Evolutionary conservation across 2,329 filamentous ascomycete genomes (phyloP), one percentile per base, ranked within the genome.

Genomic region (Plenodomus tracheiphilus): DNA sequence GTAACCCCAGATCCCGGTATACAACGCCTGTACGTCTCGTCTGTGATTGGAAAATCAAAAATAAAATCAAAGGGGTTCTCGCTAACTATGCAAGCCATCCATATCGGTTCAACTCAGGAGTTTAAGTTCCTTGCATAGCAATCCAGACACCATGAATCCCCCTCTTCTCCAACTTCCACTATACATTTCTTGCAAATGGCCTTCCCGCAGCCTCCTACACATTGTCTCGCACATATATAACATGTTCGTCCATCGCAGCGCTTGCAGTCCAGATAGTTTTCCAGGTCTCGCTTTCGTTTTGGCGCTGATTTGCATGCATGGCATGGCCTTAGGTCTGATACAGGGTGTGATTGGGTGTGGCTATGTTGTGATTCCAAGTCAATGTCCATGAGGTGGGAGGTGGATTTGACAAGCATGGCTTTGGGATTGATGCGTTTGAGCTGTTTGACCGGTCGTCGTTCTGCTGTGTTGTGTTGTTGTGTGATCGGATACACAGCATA

Each of bases 101-200:
- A n/a, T n/a, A n/a, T n/a, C n/a, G n/a, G n/a, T n/a, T 25, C 22
- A 25, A 25, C 16, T 55, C 48, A 63, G 9, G 53, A 54, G 20
- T 60, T 69, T 18, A 65, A 53, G 9, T 55, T 55, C 15, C 56
- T 51, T 13, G 59, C 54, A 43, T 67, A 73, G 56, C 86, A 89
- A 1, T 84, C 84, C 40, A 87, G 69, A 61, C 86, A 89, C 49
- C 84, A 80, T 4, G 87, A 80, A 40, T 88, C 85, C 20, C 86
- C 86, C 44, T 87, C 81, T 17, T 73, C 62, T 0, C 85, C 85
- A 19, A 77, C 78, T 65, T 89, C 86, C 2, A 88, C 79, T 64
- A 85, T 88, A 70, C 86, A 89, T 16, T 79, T 77, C 62, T 85
- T 87, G 65, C 86, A 89, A 2, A 88, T 75, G 58, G 82, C 79